These are phyloP conservation scores for Apiotrichum sp. DNA, from an alignment of 1,284 basidiomycete species.

Conservation along the genomic window DNA sequence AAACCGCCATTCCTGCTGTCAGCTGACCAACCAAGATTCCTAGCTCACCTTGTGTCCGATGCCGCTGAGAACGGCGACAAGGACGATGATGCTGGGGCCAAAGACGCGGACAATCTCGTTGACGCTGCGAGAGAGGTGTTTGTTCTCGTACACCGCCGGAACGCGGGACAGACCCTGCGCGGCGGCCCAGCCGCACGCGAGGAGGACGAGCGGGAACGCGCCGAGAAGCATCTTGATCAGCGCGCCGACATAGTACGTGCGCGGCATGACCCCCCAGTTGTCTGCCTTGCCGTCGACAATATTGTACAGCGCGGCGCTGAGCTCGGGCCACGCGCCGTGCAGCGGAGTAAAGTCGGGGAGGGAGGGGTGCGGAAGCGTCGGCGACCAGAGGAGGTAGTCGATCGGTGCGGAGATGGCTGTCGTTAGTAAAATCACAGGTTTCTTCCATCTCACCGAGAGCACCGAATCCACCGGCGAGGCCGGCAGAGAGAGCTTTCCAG, in stretches of 20 bases:
- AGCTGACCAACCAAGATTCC: not conserved
- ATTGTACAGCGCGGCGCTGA: slow-evolving; percentile 76
- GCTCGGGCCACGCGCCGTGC: slow-evolving; percentile 78
- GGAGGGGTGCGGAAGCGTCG: slow-evolving; percentile 28
- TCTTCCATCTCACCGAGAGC: slow-evolving; percentile 55
- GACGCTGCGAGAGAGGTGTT: slow-evolving; percentile 9
- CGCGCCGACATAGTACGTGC: slow-evolving; percentile 62
- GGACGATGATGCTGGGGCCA: slow-evolving; percentile 52
- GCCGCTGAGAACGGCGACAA: slow-evolving; percentile 63
- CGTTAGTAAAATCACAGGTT: not conserved
- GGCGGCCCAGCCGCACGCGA: slow-evolving; percentile 50
- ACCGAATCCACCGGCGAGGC: slow-evolving; percentile 53
- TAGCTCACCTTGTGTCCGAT: slow-evolving; percentile 65
- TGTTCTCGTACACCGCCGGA: not conserved
- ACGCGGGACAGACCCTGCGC: not conserved
- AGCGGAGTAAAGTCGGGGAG: slow-evolving; percentile 29
- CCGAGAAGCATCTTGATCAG: slow-evolving; percentile 75
- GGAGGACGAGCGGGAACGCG: slow-evolving; percentile 56
- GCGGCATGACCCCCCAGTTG: slow-evolving; percentile 85
- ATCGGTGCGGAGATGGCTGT: slow-evolving; percentile 60
- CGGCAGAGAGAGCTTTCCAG: slow-evolving; percentile 52
- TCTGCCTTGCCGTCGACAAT: slow-evolving; percentile 76
- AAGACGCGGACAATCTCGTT: slow-evolving; percentile 19
- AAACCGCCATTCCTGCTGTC: slow-evolving; percentile 82
- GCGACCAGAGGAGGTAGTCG: slow-evolving; percentile 81